Percentiles rank a stretch among this genome's conserved stretches.
Conservation (phyloP, 768 basidiomycete species). For the Serendipita indica region DNA sequence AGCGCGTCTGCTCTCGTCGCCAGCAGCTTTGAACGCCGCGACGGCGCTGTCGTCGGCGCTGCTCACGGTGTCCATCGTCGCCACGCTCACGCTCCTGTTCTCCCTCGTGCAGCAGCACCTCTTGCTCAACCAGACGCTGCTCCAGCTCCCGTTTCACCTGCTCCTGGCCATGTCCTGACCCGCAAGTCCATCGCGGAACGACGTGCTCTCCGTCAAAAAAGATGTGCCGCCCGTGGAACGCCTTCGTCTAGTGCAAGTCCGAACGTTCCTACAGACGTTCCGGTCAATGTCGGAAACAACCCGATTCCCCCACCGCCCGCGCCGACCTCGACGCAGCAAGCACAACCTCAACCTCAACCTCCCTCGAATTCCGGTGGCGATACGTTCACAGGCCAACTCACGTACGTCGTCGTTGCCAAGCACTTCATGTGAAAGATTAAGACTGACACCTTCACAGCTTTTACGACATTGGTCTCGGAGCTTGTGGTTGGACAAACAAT, state of each 20-base stretch:
- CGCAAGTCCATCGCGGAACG: background rate
- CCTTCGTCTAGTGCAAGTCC: conserved; percentile 11
- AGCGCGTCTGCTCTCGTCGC: background rate
- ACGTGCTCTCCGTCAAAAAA: conserved; percentile 9
- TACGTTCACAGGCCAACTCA: conserved; percentile 28
- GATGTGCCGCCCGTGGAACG: conserved; percentile 17
- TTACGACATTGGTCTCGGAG: conserved; percentile 45
- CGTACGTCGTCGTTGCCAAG: conserved; percentile 36
- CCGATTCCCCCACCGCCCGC: conserved; percentile 15
- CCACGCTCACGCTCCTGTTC: background rate
- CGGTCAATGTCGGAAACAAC: conserved; percentile 3
- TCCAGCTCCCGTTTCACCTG: background rate
- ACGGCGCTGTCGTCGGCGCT: too few species aligned
- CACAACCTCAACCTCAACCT: conserved; percentile 8
- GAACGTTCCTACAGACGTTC: conserved; percentile 12
- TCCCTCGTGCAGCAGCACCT: background rate
- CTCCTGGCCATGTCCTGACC: background rate
- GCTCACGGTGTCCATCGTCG: background rate
- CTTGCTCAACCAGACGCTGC: background rate
- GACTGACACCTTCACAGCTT: conserved; percentile 25
- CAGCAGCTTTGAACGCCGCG: background rate
- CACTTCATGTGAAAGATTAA: conserved; percentile 14
- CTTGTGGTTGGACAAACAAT: conserved; percentile 46
- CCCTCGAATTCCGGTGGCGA: conserved; percentile 9
- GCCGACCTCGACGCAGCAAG: conserved; percentile 12